These are phyloP conservation scores for Globisporangium paroecandrum DNA, from an alignment of 352 stramenopile genomes.

Conservation along the genomic window DNA sequence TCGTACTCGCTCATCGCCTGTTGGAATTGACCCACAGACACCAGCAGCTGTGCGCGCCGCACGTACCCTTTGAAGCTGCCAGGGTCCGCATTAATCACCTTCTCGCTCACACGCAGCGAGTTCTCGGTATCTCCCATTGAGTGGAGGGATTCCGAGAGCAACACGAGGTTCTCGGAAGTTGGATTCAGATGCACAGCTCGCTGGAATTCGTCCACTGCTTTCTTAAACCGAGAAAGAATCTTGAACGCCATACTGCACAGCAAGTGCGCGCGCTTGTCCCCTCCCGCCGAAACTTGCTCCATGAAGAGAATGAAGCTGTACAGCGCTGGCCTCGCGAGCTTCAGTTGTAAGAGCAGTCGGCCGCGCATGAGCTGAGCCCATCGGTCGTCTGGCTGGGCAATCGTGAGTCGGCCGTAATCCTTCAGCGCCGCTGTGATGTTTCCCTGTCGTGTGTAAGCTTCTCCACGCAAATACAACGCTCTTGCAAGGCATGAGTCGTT, in stretches of 20 bases:
- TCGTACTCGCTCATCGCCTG: slow-evolving; percentile 63
- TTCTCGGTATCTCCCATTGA: slow-evolving; percentile 80
- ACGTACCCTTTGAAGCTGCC: slow-evolving; percentile 61
- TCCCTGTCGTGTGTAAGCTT: slow-evolving; percentile 61
- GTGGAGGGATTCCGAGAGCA: slow-evolving; percentile 76
- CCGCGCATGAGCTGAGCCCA: slow-evolving; percentile 65
- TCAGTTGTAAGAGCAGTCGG: slow-evolving; percentile 52
- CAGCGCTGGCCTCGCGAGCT: slow-evolving; percentile 49
- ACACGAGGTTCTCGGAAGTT: slow-evolving; percentile 68
- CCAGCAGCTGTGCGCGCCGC: slow-evolving; percentile 59
- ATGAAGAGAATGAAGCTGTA: slow-evolving; percentile 79
- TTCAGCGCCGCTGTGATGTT: slow-evolving; percentile 48
- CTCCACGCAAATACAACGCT: slow-evolving; percentile 61
- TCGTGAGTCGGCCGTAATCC: slow-evolving; percentile 64
- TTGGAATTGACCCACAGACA: slow-evolving; percentile 41
- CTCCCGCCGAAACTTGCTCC: slow-evolving; percentile 28
- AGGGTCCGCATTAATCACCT: slow-evolving; percentile 60
- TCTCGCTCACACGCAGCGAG: slow-evolving; percentile 67
- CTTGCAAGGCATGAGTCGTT: slow-evolving; percentile 62
- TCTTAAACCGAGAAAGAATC: slow-evolving; percentile 61
- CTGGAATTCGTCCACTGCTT: slow-evolving; percentile 64
- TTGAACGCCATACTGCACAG: slow-evolving; percentile 66
- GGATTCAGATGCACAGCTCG: slow-evolving; percentile 52
- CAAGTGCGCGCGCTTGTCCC: slow-evolving; percentile 46
- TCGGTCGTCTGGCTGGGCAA: slow-evolving; percentile 52